Percentiles rank a stretch among this genome's conserved stretches.
phyloP scores from a whole-genome alignment of 306 rosid species.

The Castanea mollissima region DNA sequence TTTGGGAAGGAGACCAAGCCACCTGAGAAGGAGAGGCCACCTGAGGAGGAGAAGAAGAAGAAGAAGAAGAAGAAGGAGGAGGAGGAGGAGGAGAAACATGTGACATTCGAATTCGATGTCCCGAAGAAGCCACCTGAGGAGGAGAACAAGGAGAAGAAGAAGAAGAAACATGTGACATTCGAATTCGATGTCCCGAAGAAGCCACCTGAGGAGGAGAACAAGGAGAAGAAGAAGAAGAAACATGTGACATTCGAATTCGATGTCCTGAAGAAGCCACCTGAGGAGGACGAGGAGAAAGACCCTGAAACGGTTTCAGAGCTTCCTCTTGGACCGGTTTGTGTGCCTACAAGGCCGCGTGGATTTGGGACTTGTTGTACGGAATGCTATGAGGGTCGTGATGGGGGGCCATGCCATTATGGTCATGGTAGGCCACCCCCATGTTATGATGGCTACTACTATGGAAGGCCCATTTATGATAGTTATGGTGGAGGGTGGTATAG shows the following conservation, averaged over 20 bases:
- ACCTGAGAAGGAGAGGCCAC: slow-evolving; percentile 4
- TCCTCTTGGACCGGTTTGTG: too few relatives aligned
- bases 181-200: not conserved
- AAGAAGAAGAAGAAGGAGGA: not conserved
- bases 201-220: not conserved
- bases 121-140: not conserved
- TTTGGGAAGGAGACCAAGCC: not conserved
- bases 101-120: too few relatives aligned
- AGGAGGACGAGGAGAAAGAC: not conserved
- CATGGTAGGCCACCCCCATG: too few relatives aligned
- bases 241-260: too few relatives aligned
- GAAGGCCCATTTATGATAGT: slow-evolving; percentile 54
- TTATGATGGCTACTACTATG: not conserved
- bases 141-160: too few relatives aligned
- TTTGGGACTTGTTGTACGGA: slow-evolving; percentile 25
- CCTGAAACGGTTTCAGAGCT: not conserved
- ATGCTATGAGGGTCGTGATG: not conserved
- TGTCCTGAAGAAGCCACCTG: not conserved
- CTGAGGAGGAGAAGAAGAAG: too few relatives aligned
- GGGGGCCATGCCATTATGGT: slow-evolving; percentile 32
- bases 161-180: too few relatives aligned
- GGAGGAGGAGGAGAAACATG: too few relatives aligned
- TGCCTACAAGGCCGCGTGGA: slow-evolving; percentile 28
- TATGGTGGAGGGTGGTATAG: slow-evolving; percentile 53
- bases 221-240: too few relatives aligned